Conservation (phyloP, 208 protist species). For the Trypanosoma cruzi region DNA sequence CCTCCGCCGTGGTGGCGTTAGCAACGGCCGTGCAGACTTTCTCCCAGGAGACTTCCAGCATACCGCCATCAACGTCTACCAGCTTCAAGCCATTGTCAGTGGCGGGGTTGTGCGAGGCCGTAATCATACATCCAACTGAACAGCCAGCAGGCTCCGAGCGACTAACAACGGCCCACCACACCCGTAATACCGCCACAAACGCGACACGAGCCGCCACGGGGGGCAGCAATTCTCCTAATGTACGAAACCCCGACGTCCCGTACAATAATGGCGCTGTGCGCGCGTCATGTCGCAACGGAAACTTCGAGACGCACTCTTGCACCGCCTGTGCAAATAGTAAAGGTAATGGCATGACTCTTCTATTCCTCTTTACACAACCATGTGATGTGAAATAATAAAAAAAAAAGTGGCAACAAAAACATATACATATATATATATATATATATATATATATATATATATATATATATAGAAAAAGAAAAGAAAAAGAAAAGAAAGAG, state of each 20-base stretch:
- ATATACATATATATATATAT: too few species aligned
- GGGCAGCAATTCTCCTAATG: constrained; percentile 40
- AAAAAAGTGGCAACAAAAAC: constrained; percentile 7
- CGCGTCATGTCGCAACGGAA: constrained; percentile 47
- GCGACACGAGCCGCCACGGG: constrained; percentile 65
- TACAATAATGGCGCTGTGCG: constrained; percentile 39
- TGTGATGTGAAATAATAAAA: background rate
- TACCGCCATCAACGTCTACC: constrained; percentile 78
- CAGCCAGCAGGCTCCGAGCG: constrained; percentile 7
- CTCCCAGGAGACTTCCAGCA: constrained; percentile 77
- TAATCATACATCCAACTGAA: constrained; percentile 82
- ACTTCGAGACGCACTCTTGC: constrained; percentile 32
- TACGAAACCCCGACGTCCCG: constrained; percentile 85
- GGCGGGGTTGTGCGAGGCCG: constrained; percentile 87
- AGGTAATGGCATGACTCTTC: background rate
- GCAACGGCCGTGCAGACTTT: constrained; percentile 51
- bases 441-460: background rate
- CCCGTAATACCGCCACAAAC: constrained; percentile 59
- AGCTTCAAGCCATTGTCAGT: constrained; percentile 91
- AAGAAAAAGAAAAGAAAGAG: background rate
- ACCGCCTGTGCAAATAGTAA: constrained; percentile 15
- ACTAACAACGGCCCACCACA: constrained; percentile 29
- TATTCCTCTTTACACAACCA: constrained; percentile 1
- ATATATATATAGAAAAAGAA: background rate
- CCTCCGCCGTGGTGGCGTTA: constrained; percentile 51